Evolutionary conservation across 345 rosid genomes (phyloP).

Genomic region (Raphanus sativus): DNA sequence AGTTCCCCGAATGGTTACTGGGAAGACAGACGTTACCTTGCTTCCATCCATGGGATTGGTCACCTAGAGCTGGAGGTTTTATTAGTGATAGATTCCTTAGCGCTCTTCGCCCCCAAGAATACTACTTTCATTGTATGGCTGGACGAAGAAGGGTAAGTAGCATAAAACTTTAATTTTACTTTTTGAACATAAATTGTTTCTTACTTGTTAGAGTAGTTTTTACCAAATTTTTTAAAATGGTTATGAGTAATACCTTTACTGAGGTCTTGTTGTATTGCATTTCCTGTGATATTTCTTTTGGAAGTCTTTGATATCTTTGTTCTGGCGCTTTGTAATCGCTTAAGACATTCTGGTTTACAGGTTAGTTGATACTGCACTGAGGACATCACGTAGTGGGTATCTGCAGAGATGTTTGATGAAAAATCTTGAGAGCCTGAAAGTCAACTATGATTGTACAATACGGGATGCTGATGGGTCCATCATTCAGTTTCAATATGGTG

Average conservation of each 20-base stretch:
- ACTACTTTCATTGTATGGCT: conserved; percentile 99
- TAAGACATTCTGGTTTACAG: conserved; percentile 44
- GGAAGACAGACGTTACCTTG: conserved; percentile 84
- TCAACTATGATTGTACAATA: conserved; percentile 86
- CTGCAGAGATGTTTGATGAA: conserved; percentile 95
- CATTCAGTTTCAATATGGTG: conserved; percentile 91
- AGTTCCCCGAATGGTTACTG: conserved; percentile 64
- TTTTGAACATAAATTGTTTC: too few relatives aligned
- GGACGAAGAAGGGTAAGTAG: conserved; percentile 92
- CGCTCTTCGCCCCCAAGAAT: conserved; percentile 99
- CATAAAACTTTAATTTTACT: background rate
- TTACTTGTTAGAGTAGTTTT: too few relatives aligned
- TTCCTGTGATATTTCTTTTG: background rate
- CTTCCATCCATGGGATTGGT: conserved; percentile 77
- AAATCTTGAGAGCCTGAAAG: conserved; percentile 90
- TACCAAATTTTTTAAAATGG: background rate
- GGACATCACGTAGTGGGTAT: conserved; percentile 99
- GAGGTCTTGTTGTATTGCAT: background rate
- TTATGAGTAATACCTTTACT: background rate
- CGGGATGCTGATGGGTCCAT: conserved; percentile 96
- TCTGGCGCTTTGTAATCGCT: conserved; percentile 1
- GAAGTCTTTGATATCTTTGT: conserved; percentile 2
- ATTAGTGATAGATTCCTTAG: conserved; percentile 91
- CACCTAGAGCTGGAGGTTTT: conserved; percentile 70
- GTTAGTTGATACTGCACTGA: conserved; percentile 97